Evolutionary conservation across 106 monocot species (phyloP).

Genomic region (Dioscorea zingiberensis): DNA sequence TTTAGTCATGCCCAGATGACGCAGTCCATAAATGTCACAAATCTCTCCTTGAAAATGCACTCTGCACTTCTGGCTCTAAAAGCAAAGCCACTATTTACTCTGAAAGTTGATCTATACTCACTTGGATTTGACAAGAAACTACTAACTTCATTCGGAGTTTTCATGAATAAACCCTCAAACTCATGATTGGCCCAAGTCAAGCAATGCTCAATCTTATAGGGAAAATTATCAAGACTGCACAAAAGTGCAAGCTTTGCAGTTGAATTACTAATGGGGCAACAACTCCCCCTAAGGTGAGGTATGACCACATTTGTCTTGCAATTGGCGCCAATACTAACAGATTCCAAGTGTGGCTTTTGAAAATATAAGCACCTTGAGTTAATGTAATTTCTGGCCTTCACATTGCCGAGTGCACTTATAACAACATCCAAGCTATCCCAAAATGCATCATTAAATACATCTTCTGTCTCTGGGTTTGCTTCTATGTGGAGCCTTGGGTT

Average conservation of each 20-base stretch:
- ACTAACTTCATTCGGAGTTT: conserved; percentile 74
- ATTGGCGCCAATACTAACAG: conserved; percentile 79
- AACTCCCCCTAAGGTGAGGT: conserved; percentile 90
- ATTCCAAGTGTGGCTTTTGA: conserved; percentile 89
- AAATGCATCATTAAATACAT: too few relatives aligned
- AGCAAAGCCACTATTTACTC: too few relatives aligned
- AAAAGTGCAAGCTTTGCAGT: conserved; percentile 94
- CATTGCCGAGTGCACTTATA: too few relatives aligned
- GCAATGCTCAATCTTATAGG: conserved; percentile 93
- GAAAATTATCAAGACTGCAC: conserved; percentile 94
- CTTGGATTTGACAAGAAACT: conserved; percentile 58
- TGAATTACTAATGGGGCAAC: conserved; percentile 87
- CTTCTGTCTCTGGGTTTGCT: too few relatives aligned
- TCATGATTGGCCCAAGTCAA: conserved; percentile 95
- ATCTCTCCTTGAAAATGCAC: conserved; percentile 70
- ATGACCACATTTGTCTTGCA: conserved; percentile 97
- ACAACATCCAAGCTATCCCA: too few relatives aligned
- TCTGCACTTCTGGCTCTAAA: too few relatives aligned
- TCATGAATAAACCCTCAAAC: conserved; percentile 91
- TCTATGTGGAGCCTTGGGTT: too few relatives aligned
- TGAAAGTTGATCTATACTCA: conserved; percentile 64
- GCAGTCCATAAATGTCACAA: conserved; percentile 77
- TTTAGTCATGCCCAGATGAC: conserved; percentile 75
- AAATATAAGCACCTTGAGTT: too few relatives aligned
- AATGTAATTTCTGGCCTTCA: too few relatives aligned